A percentile compares a stretch with the other conserved stretches of the same genome.
These are phyloP conservation scores for Helotiales sp. DNA, from an alignment of 2,329 filamentous ascomycete genomes.

Conservation along the genomic window DNA sequence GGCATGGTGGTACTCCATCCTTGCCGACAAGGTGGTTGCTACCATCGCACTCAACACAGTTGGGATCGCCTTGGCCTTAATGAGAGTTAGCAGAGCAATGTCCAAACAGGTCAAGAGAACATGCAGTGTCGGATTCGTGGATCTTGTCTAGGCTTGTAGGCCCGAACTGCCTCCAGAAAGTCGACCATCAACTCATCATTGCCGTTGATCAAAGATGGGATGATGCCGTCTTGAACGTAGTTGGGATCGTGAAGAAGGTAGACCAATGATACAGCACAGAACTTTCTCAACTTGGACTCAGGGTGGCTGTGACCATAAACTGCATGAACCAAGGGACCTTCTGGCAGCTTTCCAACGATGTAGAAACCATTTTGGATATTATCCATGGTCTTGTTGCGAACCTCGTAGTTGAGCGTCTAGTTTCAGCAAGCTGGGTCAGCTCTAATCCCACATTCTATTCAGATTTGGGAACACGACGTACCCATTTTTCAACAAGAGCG, in stretches of 20 bases:
- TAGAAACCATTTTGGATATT: conserved; percentile 35
- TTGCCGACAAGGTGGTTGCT: not conserved
- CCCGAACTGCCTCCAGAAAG: conserved; percentile 24
- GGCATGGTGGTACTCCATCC: conserved; percentile 14
- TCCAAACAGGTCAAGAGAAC: not conserved
- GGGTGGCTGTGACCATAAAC: conserved; percentile 25
- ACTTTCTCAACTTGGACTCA: conserved; percentile 28
- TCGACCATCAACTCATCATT: conserved; percentile 25
- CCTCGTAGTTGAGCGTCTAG: not conserved
- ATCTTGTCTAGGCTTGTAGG: conserved; percentile 20
- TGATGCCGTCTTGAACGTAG: conserved; percentile 11
- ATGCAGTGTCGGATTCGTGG: conserved; percentile 32
- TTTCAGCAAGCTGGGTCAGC: not conserved
- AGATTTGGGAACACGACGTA: not conserved
- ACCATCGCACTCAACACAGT: conserved; percentile 3
- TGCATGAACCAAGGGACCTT: conserved; percentile 16
- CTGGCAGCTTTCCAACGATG: conserved; percentile 23
- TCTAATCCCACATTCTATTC: not conserved
- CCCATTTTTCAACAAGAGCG: conserved; percentile 25
- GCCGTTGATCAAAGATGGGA: conserved; percentile 11
- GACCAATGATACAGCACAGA: conserved; percentile 26
- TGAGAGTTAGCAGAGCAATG: not conserved
- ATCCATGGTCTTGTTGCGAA: conserved; percentile 36
- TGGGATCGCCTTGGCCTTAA: not conserved
- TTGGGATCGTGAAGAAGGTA: conserved; percentile 5